phyloP scores from a whole-genome alignment of 2,329 filamentous ascomycete species.

The Colletotrichum cordylinicola region DNA sequence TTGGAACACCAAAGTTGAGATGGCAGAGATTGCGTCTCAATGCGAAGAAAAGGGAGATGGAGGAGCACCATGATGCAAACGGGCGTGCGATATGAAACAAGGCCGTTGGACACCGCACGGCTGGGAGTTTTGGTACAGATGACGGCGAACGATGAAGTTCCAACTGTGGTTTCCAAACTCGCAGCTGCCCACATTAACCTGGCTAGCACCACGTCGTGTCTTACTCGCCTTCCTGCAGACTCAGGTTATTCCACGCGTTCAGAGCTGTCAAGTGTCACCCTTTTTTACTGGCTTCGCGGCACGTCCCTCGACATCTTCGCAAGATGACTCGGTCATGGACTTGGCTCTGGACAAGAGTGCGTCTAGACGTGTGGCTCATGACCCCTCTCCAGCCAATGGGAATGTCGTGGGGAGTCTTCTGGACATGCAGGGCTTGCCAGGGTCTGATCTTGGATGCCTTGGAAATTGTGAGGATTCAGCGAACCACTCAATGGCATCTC shows the following conservation, averaged over 20 bases:
- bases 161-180: neutral
- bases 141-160: neutral
- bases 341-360: neutral
- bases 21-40: slow-evolving; percentile 21
- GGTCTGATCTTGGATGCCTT: neutral
- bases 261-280: slow-evolving; percentile 5
- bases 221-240: neutral
- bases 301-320: neutral
- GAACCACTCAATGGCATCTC: neutral
- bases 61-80: slow-evolving; percentile 3
- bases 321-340: slow-evolving; percentile 1
- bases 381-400: neutral
- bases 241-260: neutral
- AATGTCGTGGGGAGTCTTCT: neutral
- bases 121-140: neutral
- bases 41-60: neutral
- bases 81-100: slow-evolving; percentile 14
- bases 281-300: neutral
- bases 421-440: neutral
- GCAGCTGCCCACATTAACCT: neutral
- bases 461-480: neutral
- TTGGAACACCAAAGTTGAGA: slow-evolving; percentile 15
- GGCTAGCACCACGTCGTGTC: neutral
- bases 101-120: slow-evolving; percentile 12
- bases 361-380: slow-evolving; percentile 6